Percentiles rank a stretch among this genome's conserved stretches.
Evolutionary conservation across 805 yeast genomes (phyloP).

Genomic region (Teunomyces aglyptinius): DNA sequence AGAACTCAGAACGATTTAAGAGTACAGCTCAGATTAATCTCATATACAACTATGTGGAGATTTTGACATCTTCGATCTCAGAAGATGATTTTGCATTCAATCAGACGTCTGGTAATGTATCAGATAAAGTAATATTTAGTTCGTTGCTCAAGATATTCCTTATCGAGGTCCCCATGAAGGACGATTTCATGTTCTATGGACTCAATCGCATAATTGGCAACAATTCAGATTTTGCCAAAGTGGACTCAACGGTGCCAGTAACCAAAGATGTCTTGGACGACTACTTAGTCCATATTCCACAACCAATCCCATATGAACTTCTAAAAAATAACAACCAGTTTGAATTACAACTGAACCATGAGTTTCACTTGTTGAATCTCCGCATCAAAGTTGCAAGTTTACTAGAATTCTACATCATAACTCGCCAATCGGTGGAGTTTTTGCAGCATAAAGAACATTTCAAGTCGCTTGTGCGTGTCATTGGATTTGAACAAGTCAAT

Average conservation of each 20-base stretch:
- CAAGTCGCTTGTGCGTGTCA: slow-evolving; percentile 39
- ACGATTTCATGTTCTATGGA: slow-evolving; percentile 50
- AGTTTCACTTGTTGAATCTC: slow-evolving; percentile 41
- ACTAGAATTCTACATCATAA: slow-evolving; percentile 45
- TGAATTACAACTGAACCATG: slow-evolving; percentile 35
- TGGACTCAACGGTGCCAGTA: slow-evolving; percentile 43
- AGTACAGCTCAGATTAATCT: slow-evolving; percentile 45
- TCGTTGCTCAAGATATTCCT: slow-evolving; percentile 36
- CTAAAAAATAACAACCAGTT: slow-evolving; percentile 10
- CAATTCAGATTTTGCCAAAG: slow-evolving; percentile 40
- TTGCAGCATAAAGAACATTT: slow-evolving; percentile 38
- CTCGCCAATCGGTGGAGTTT: slow-evolving; percentile 21
- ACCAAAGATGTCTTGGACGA: slow-evolving; percentile 20
- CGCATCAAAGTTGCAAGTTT: slow-evolving; percentile 46
- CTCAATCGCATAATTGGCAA: slow-evolving; percentile 55
- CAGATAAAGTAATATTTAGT: slow-evolving; percentile 20
- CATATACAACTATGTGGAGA: slow-evolving; percentile 52
- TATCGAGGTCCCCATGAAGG: slow-evolving; percentile 40
- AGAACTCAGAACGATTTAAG: slow-evolving; percentile 43
- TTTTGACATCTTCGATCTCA: slow-evolving; percentile 44
- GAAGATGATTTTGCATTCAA: slow-evolving; percentile 27
- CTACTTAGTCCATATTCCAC: slow-evolving; percentile 22
- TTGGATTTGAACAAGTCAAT: slow-evolving; percentile 49
- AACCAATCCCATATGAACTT: slow-evolving; percentile 26
- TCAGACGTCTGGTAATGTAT: slow-evolving; percentile 8